A percentile compares a stretch with the other conserved stretches of the same genome.
Evolutionary conservation across 140 eudicot genomes (phyloP).

Genomic region (Flaveria floridana): DNA sequence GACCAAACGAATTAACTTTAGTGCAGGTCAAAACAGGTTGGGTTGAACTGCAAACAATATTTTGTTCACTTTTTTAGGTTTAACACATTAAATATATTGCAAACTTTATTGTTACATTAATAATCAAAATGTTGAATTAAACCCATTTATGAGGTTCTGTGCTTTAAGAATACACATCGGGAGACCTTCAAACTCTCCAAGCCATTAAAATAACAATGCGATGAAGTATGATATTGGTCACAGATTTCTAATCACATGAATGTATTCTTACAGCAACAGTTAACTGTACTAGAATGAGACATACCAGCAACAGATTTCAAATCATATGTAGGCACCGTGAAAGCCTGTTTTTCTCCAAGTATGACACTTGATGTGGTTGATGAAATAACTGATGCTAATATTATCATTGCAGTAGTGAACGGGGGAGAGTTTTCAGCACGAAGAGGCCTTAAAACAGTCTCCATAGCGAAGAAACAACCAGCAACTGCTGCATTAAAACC

Average conservation of each 20-base stretch:
- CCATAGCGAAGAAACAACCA: conserved; percentile 98
- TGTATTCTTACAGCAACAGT: conserved; percentile 24
- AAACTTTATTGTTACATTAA: neutral
- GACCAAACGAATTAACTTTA: neutral
- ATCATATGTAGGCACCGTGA: conserved; percentile 94
- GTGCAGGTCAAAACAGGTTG: neutral
- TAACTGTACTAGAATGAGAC: conserved; percentile 17
- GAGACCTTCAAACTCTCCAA: neutral
- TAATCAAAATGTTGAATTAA: conserved; percentile 4
- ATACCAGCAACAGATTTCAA: conserved; percentile 98
- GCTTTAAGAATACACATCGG: neutral
- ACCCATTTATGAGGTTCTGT: neutral
- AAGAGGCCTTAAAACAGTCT: conserved; percentile 88
- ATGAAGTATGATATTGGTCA: neutral
- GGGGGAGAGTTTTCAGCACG: conserved; percentile 99
- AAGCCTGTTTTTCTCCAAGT: conserved; percentile 91
- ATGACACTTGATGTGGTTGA: conserved; percentile 90
- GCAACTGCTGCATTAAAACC: conserved; percentile 99
- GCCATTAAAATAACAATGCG: neutral
- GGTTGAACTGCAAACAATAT: conserved; percentile 1
- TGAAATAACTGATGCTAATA: conserved; percentile 92
- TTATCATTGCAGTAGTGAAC: conserved; percentile 97
- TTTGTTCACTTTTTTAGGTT: neutral
- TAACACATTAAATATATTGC: neutral
- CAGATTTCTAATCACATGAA: conserved; percentile 4